Percentiles rank a stretch among this genome's conserved stretches.
These are phyloP conservation scores for Pseudomassariella vexata DNA, from an alignment of 2,329 filamentous ascomycete species.

Conservation along the genomic window DNA sequence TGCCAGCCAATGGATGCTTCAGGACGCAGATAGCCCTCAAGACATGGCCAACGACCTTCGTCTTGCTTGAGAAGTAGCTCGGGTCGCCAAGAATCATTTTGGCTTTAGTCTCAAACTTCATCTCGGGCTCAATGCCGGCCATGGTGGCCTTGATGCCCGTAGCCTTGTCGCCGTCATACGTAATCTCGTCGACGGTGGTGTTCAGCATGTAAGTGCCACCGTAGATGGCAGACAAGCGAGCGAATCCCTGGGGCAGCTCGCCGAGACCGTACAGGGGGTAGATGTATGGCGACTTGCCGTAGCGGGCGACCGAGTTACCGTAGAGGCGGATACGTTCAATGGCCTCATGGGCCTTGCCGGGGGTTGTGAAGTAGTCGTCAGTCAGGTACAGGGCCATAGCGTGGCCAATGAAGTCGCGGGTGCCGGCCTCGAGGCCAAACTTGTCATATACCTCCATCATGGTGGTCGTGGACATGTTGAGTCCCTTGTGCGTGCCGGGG, in stretches of 20 bases:
- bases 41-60: slow-evolving; percentile 80
- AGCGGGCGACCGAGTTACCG: slow-evolving; percentile 94
- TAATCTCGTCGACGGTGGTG: slow-evolving; percentile 83
- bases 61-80: slow-evolving; percentile 91
- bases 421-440: slow-evolving; percentile 83
- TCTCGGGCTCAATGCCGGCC: slow-evolving; percentile 74
- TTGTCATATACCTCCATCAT: slow-evolving; percentile 99
- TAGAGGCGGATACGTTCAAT: slow-evolving; percentile 93
- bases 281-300: slow-evolving; percentile 98
- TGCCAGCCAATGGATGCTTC: slow-evolving; percentile 89
- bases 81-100: slow-evolving; percentile 95
- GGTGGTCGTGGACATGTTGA: slow-evolving; percentile 71
- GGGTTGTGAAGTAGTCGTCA: slow-evolving; percentile 74
- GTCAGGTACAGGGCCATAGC: slow-evolving; percentile 95
- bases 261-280: slow-evolving; percentile 97
- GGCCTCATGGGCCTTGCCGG: slow-evolving; percentile 72
- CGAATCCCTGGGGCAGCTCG: slow-evolving; percentile 96
- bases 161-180: slow-evolving; percentile 82
- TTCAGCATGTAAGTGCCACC: slow-evolving; percentile 99
- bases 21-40: slow-evolving; percentile 96
- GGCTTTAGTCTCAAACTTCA: slow-evolving; percentile 94
- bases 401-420: slow-evolving; percentile 94
- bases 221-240: slow-evolving; percentile 95
- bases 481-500: slow-evolving; percentile 80
- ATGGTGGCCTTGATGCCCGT: slow-evolving; percentile 96